Conservation (phyloP, 305 asterid genomes). For the Andrographis paniculata region DNA sequence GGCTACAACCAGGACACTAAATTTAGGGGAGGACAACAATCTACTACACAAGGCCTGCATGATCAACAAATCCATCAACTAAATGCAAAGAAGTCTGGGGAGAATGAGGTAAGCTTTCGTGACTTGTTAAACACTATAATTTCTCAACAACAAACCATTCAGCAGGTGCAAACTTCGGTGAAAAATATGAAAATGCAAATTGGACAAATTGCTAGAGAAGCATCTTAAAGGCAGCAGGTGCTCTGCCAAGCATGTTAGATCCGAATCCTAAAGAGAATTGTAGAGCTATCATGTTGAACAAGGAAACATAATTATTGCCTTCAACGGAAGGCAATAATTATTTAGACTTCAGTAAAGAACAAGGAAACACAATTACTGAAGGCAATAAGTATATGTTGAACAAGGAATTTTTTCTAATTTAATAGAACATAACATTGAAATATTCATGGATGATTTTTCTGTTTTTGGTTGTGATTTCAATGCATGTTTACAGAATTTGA, state of each 20-base stretch:
- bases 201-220: not conserved
- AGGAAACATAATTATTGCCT: too few relatives aligned
- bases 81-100: not conserved
- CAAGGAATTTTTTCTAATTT: not conserved
- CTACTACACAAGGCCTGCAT: not conserved
- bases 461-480: not conserved
- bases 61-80: not conserved
- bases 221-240: not conserved
- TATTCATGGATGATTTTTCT: constrained; percentile 4
- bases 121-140: not conserved
- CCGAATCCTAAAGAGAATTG: too few relatives aligned
- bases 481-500: not conserved
- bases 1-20: too few relatives aligned
- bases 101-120: not conserved
- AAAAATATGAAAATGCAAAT: not conserved
- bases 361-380: too few relatives aligned
- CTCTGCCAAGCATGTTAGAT: not conserved
- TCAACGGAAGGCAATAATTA: too few relatives aligned
- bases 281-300: not conserved
- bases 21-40: not conserved
- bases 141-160: not conserved
- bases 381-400: too few relatives aligned
- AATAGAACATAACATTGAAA: not conserved
- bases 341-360: too few relatives aligned
- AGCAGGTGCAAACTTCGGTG: not conserved